A percentile compares a stretch with the other conserved stretches of the same genome.
phyloP scores from a whole-genome alignment of 306 rosid genomes.

The Casuarina cunninghamiana region DNA sequence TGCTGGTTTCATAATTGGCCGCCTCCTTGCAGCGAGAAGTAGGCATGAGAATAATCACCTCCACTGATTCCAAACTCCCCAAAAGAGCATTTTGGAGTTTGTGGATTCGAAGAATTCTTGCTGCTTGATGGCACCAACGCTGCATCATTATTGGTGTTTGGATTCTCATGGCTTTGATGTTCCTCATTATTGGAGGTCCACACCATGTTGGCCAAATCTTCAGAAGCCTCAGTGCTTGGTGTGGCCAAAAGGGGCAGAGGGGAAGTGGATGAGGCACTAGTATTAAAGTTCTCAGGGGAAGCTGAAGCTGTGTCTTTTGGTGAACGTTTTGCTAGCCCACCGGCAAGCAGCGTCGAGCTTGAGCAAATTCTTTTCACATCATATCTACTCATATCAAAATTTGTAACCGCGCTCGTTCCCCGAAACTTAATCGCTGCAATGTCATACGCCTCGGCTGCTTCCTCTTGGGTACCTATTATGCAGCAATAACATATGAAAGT shows the following conservation, averaged over 20 bases:
- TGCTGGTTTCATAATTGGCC: conserved; percentile 58
- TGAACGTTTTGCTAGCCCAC: conserved; percentile 83
- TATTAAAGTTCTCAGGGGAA: conserved; percentile 37
- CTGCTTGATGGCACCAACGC: conserved; percentile 30
- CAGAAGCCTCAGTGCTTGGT: conserved; percentile 46
- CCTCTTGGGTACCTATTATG: conserved; percentile 86
- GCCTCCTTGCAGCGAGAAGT: conserved; percentile 49
- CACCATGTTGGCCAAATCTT: conserved; percentile 63
- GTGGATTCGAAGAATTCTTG: conserved; percentile 35
- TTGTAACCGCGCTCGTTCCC: conserved; percentile 95
- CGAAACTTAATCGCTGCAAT: conserved; percentile 98
- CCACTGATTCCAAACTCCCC: conserved; percentile 53
- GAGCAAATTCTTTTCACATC: conserved; percentile 98
- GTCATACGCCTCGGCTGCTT: conserved; percentile 99
- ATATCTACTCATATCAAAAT: conserved; percentile 88
- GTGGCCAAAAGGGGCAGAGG: conserved; percentile 57
- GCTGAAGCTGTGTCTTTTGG: conserved; percentile 37
- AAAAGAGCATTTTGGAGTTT: conserved; percentile 46
- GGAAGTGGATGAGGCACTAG: conserved; percentile 41
- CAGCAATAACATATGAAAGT: neutral
- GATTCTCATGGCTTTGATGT: conserved; percentile 32
- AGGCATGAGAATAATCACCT: conserved; percentile 60
- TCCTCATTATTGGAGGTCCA: conserved; percentile 51
- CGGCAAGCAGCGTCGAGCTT: conserved; percentile 83
- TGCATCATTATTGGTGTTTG: conserved; percentile 20